phyloP scores from a whole-genome alignment of 1,284 basidiomycete genomes.

The Trametes sp. region DNA sequence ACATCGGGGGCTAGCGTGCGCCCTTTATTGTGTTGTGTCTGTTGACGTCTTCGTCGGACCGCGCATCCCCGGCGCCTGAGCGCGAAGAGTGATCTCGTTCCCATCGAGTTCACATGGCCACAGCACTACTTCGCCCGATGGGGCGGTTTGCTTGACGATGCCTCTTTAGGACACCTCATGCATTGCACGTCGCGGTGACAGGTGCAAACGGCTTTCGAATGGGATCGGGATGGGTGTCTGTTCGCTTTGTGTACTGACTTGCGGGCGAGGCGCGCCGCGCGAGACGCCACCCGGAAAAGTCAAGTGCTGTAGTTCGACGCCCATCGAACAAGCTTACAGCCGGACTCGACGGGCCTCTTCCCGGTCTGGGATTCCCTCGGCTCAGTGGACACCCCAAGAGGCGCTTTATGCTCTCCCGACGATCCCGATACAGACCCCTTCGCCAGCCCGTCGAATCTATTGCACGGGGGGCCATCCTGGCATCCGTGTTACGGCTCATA shows the following conservation, averaged over 20 bases:
- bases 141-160: conserved; percentile 20
- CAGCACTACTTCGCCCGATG: conserved; percentile 14
- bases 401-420: not conserved
- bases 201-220: not conserved
- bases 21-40: conserved; percentile 25
- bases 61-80: conserved; percentile 20
- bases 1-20: conserved; percentile 15
- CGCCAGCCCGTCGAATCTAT: not conserved
- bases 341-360: not conserved
- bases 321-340: conserved; percentile 6
- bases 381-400: not conserved
- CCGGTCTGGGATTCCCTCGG: not conserved
- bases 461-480: not conserved
- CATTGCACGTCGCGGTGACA: not conserved
- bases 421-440: conserved; percentile 5
- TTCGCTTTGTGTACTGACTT: conserved; percentile 8
- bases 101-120: conserved; percentile 27
- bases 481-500: conserved; percentile 1
- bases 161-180: conserved; percentile 7
- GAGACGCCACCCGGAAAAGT: conserved; percentile 17
- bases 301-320: conserved; percentile 29
- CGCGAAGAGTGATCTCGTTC: conserved; percentile 11
- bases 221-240: not conserved
- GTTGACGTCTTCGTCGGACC: conserved; percentile 16
- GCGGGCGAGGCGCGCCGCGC: not conserved